phyloP scores from a whole-genome alignment of 2,329 filamentous ascomycete species.

The Fusarium graminum region DNA sequence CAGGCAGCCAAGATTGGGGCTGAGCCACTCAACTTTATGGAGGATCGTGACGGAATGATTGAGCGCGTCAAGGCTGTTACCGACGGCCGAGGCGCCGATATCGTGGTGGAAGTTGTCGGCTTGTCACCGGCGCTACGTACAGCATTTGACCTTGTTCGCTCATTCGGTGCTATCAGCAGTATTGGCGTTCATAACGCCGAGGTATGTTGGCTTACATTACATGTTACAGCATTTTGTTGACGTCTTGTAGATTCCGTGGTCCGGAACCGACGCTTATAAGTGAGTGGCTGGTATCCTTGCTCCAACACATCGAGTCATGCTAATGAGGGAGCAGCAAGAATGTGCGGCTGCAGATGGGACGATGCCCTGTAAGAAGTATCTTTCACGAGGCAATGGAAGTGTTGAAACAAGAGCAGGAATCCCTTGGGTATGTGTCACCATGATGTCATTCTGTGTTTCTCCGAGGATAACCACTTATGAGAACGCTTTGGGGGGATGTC shows the following conservation, averaged over 20 bases:
- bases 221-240: neutral
- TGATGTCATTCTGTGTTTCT: neutral
- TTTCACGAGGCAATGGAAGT: constrained; percentile 74
- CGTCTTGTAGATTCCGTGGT: constrained; percentile 71
- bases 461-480: neutral
- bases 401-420: constrained; percentile 74
- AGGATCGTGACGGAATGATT: constrained; percentile 72
- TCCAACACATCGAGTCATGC: neutral
- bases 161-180: constrained; percentile 79
- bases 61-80: constrained; percentile 80
- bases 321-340: constrained; percentile 69
- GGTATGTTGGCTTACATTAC: constrained; percentile 57
- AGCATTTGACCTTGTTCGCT: constrained; percentile 77
- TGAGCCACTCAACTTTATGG: constrained; percentile 83
- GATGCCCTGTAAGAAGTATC: constrained; percentile 79
- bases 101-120: constrained; percentile 85
- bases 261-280: constrained; percentile 72
- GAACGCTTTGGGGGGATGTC: fast-evolving
- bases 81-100: constrained; percentile 84
- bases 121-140: constrained; percentile 76
- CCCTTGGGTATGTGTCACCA: constrained; percentile 68
- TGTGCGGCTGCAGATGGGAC: constrained; percentile 79
- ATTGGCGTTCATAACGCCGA: constrained; percentile 82
- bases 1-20: constrained; percentile 81
- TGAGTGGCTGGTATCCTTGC: constrained; percentile 49